phyloP scores from a whole-genome alignment of 148 eudicot species.

The Gaultheria prostrata region DNA sequence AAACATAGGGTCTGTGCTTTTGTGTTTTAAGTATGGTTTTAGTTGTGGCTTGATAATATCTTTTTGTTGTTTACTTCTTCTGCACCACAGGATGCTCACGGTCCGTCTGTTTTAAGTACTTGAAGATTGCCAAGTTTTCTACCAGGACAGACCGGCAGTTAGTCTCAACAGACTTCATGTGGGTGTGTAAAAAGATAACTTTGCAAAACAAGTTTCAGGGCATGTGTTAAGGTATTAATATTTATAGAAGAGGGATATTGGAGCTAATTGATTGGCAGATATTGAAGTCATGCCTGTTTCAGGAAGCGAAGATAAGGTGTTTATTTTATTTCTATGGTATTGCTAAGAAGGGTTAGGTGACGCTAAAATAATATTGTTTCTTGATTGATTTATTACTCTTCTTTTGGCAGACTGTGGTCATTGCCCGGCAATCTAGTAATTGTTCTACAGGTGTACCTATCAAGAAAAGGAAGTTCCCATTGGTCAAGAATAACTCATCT shows the following conservation, averaged over 20 bases:
- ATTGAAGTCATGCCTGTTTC: conserved; percentile 27
- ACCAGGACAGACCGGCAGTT: not conserved
- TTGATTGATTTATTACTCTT: conserved; percentile 13
- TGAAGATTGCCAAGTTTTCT: not conserved
- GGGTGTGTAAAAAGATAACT: not conserved
- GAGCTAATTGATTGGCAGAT: not conserved
- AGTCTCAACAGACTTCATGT: not conserved
- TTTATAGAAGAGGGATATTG: not conserved
- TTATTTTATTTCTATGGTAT: conserved; percentile 16
- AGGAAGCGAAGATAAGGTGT: conserved; percentile 30
- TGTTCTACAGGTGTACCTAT: conserved; percentile 33
- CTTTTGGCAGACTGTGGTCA: conserved; percentile 27
- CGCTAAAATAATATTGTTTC: not conserved
- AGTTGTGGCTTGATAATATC: conserved; percentile 3
- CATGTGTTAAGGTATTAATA: not conserved
- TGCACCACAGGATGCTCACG: not conserved
- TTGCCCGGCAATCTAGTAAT: conserved; percentile 26
- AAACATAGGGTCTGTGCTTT: not conserved
- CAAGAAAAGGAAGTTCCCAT: conserved; percentile 34
- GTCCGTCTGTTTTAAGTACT: not conserved
- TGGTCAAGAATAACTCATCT: conserved; percentile 24
- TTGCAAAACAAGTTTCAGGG: not conserved
- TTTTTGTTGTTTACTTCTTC: not conserved
- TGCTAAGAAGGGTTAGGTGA: not conserved
- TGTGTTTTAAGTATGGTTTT: not conserved